Conservation (phyloP, 2,329 filamentous ascomycete genomes). For the Sclerotiophoma versabilis region DNA sequence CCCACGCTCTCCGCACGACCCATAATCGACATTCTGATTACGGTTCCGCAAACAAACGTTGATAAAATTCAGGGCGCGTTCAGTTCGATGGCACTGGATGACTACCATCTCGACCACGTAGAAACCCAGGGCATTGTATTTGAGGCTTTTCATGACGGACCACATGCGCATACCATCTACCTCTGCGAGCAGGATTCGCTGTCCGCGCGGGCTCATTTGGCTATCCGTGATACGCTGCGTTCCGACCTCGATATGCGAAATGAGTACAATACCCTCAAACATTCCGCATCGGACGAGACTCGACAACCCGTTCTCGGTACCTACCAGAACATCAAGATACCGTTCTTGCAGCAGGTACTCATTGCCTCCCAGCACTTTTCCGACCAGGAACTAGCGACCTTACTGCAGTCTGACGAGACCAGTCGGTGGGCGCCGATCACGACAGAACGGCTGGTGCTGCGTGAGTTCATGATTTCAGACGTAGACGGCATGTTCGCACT, state of each 20-base stretch:
- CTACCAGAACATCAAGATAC: conserved; percentile 18
- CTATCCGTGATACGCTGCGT: conserved; percentile 46
- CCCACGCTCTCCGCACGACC: conserved; percentile 46
- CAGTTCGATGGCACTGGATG: neutral
- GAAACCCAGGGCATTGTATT: neutral
- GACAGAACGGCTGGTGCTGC: conserved; percentile 33
- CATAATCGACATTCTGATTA: conserved; percentile 49
- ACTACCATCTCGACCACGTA: neutral
- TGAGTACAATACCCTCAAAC: conserved; percentile 26
- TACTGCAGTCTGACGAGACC: conserved; percentile 18
- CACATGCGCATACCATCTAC: conserved; percentile 45
- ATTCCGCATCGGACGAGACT: too few species aligned
- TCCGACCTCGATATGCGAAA: conserved; percentile 40
- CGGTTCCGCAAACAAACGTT: conserved; percentile 20
- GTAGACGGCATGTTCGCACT: conserved; percentile 30
- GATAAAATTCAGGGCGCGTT: neutral
- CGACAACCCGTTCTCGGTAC: neutral
- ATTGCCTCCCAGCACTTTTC: conserved; percentile 24
- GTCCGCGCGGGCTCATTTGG: conserved; percentile 49
- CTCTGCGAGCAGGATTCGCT: conserved; percentile 35
- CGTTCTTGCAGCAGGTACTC: conserved; percentile 25
- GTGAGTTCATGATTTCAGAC: conserved; percentile 38
- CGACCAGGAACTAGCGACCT: conserved; percentile 14
- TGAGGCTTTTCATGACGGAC: too few species aligned
- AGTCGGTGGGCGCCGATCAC: neutral